Conservation (phyloP, 352 stramenopile species). For the Phytophthora chlamydospora region DNA sequence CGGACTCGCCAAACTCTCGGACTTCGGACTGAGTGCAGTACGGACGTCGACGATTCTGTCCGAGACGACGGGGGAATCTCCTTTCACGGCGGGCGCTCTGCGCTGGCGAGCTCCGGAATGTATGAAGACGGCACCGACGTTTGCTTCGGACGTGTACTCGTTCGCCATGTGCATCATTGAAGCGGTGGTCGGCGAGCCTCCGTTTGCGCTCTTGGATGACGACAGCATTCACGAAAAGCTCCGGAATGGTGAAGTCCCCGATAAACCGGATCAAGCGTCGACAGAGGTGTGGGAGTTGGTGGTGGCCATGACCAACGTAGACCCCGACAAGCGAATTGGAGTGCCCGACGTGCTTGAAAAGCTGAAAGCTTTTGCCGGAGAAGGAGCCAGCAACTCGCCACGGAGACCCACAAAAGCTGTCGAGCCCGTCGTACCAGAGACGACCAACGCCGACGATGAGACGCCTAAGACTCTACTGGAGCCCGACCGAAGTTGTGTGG, state of each 20-base stretch:
- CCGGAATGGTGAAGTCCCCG: conserved; percentile 17
- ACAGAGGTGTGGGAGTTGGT: conserved; percentile 27
- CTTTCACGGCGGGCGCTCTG: conserved; percentile 1
- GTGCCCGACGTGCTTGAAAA: background rate
- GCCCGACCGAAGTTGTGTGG: too few relatives aligned
- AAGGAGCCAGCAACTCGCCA: background rate
- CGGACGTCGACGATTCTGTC: background rate
- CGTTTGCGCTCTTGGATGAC: conserved; percentile 28
- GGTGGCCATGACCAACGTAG: conserved; percentile 20
- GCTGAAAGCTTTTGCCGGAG: conserved; percentile 3
- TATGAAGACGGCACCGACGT: conserved; percentile 29
- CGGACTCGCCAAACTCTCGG: conserved; percentile 17
- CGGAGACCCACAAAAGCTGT: background rate
- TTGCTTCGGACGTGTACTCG: conserved; percentile 41
- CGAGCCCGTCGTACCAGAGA: background rate
- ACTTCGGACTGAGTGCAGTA: conserved; percentile 23
- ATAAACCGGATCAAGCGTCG: conserved; percentile 14
- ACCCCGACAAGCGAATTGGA: conserved; percentile 13
- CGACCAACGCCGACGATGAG: too few relatives aligned
- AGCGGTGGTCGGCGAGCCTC: conserved; percentile 26
- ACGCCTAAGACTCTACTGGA: too few relatives aligned
- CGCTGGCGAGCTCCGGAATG: conserved; percentile 44
- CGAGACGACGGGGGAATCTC: background rate
- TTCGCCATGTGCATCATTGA: conserved; percentile 44
- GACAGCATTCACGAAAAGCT: conserved; percentile 15